Evolutionary conservation across 805 yeast species (phyloP), one percentile per base, ranked within the genome.

Genomic region (Pichia scutulata): DNA sequence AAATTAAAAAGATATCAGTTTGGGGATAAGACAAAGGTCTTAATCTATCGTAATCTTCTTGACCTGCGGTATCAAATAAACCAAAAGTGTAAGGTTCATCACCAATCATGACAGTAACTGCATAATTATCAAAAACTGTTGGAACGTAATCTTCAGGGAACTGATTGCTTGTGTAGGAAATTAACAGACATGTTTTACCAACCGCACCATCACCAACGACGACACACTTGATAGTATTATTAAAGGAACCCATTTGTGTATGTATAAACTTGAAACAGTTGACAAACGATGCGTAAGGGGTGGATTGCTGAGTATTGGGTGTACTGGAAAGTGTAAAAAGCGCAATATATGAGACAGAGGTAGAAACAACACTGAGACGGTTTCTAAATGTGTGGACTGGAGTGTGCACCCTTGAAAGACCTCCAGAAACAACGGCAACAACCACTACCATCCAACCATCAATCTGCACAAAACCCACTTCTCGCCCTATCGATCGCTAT

Each of bases 151-250:
- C 98, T 50, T 95, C 93, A 28, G 99, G 99, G 71, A 92, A 92
- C 68, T 92, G 93, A 72, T 89, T 87, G 53, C 97, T 92, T 48
- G 98, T 92, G 71, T 92, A 92, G 56, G 97, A 90, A 64, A 92
- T 92, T 60, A 93, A 78, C 56, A 93, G 80, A 73, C 98, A 92
- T 19, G 98, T 92, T 65, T 89, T 92, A 61, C 99, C 99, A 56
- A 93, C 98, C 60, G 98, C 98, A 87, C 99, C 99, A 73, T 93
- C 99, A 58, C 99, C 99, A 50, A 93, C 98, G 57, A 92, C 97
- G 58, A 93, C 98, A 77, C 98, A 93, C 72, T 92, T 92, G 69
- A 86, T 77, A 52, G 83, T 55, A 46, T 55, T 55, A 24, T 54
- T 52, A 23, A 52, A 53, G n/a, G 56, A 46, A 24, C 53, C 57